A percentile compares a stretch with the other conserved stretches of the same genome.
phyloP scores from a whole-genome alignment of 73 alveolate species.

The Paramecium pentaurelia region DNA sequence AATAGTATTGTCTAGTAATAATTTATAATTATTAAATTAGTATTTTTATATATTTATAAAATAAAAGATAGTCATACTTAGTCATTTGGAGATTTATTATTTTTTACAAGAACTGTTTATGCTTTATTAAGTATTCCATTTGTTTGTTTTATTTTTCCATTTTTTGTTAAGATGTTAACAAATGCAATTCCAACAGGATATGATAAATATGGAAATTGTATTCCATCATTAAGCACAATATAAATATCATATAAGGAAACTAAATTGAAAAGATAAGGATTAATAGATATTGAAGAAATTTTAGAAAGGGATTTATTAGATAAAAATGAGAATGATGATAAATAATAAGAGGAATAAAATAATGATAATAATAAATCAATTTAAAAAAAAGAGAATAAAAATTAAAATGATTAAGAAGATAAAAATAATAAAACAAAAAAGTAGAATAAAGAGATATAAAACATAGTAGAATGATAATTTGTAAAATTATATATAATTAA shows the following conservation, averaged over 20 bases:
- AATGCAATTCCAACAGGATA: slow-evolving; percentile 5
- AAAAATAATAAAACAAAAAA: neutral
- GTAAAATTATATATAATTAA: too few relatives aligned
- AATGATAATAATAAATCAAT: neutral
- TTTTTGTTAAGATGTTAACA: slow-evolving; percentile 21
- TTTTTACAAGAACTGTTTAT: neutral
- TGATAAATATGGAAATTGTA: slow-evolving; percentile 30
- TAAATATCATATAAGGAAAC: neutral
- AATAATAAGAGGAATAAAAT: neutral
- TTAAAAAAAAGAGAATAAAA: neutral
- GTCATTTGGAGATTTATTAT: neutral
- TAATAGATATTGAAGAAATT: neutral
- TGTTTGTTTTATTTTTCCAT: neutral
- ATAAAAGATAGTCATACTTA: neutral
- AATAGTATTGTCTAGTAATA: neutral
- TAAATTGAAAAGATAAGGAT: neutral
- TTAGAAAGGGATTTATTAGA: neutral
- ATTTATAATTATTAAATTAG: neutral
- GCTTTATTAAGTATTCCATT: neutral
- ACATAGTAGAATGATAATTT: neutral
- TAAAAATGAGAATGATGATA: neutral
- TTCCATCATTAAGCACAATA: neutral
- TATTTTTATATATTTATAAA: neutral
- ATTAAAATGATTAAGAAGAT: neutral
- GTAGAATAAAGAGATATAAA: neutral